Evolutionary conservation across 1,284 basidiomycete species (phyloP).

Genomic region (Cryptococcus maquisensis): DNA sequence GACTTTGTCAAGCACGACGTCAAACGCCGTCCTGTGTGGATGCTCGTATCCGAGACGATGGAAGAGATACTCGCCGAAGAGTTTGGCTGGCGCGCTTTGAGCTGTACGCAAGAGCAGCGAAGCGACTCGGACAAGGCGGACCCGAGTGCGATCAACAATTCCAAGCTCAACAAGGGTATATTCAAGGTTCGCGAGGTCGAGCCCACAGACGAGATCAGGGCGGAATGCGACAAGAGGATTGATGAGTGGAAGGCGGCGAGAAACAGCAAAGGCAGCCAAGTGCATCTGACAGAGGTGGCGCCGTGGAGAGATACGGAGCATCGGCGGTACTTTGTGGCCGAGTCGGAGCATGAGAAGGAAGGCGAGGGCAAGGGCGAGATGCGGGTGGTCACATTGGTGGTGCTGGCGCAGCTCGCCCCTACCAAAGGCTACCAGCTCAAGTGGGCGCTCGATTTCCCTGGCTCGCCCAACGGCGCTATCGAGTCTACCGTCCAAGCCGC

Average conservation of each 20-base stretch:
- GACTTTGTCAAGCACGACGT: conserved; percentile 45
- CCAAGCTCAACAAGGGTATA: conserved; percentile 52
- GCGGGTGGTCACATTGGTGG: conserved; percentile 50
- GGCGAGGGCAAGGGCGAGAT: not conserved
- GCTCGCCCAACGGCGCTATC: conserved; percentile 54
- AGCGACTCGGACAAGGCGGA: conserved; percentile 53
- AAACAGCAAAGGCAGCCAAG: conserved; percentile 55
- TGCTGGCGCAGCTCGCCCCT: conserved; percentile 56
- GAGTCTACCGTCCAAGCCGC: conserved; percentile 55
- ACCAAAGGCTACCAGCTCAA: conserved; percentile 58
- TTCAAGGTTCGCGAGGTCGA: conserved; percentile 46
- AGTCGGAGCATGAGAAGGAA: conserved; percentile 11
- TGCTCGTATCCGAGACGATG: conserved; percentile 52
- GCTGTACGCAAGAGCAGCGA: conserved; percentile 56
- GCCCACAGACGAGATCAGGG: conserved; percentile 43
- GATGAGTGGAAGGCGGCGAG: conserved; percentile 51
- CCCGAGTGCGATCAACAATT: conserved; percentile 50
- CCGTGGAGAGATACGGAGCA: conserved; percentile 57
- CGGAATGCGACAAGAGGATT: conserved; percentile 51
- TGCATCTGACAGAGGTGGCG: conserved; percentile 56
- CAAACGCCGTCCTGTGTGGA: conserved; percentile 56
- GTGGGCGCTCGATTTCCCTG: conserved; percentile 59
- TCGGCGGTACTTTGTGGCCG: conserved; percentile 56
- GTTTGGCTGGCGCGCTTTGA: conserved; percentile 55
- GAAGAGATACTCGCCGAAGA: conserved; percentile 54